A percentile compares a stretch with the other conserved stretches of the same genome.
Conservation (phyloP, 2,329 filamentous ascomycete species). For the Cordyceps cicadae region DNA sequence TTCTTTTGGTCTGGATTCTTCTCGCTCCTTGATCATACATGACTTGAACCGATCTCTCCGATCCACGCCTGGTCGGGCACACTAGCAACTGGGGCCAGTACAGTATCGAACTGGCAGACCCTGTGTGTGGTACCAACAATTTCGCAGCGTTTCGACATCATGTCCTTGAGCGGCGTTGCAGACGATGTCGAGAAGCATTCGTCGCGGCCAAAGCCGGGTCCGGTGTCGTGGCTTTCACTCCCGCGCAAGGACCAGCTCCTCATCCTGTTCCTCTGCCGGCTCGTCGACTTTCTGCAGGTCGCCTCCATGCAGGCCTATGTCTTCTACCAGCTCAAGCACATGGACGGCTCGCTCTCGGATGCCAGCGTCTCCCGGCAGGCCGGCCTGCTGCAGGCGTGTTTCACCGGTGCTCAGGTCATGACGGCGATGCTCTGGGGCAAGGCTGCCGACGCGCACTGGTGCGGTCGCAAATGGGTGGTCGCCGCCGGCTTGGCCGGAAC, state of each 20-base stretch:
- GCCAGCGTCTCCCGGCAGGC: conserved; percentile 57
- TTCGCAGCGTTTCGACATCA: neutral
- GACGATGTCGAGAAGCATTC: neutral
- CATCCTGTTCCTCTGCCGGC: conserved; percentile 59
- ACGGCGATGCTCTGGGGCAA: conserved; percentile 69
- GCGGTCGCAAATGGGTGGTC: conserved; percentile 63
- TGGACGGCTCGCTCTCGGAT: conserved; percentile 46
- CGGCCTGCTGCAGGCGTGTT: conserved; percentile 61
- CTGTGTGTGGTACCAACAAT: neutral
- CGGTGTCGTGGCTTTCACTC: conserved; percentile 60
- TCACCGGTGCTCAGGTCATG: conserved; percentile 64
- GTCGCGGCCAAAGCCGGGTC: conserved; percentile 11
- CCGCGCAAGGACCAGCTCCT: conserved; percentile 63
- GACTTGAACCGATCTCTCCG: neutral
- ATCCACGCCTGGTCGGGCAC: neutral
- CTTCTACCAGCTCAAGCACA: conserved; percentile 66
- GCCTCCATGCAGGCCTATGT: conserved; percentile 63
- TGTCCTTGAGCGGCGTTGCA: neutral
- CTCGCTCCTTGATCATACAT: neutral
- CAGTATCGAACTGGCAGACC: neutral
- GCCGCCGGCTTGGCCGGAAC: conserved; percentile 62
- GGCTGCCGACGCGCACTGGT: conserved; percentile 48
- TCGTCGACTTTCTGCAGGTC: conserved; percentile 67
- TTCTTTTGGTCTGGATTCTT: neutral
- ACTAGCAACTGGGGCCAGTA: neutral